Evolutionary conservation across 1,284 basidiomycete genomes (phyloP).

Genomic region (Trametes polyzona): DNA sequence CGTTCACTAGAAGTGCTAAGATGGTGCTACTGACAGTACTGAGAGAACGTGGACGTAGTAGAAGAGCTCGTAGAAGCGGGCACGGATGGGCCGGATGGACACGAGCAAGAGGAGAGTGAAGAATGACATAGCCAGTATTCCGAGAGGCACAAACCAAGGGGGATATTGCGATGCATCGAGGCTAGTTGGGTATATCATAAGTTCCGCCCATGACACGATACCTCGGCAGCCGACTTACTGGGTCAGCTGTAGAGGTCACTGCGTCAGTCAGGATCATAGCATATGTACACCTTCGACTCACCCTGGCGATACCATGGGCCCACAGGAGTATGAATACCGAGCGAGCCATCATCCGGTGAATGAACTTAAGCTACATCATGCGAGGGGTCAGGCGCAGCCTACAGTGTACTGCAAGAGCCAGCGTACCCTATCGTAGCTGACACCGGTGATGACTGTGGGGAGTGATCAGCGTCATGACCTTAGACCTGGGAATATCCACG

Average conservation of each 20-base stretch:
- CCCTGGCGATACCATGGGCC: constrained; percentile 50
- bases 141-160: constrained; percentile 16
- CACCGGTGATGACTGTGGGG: constrained; percentile 54
- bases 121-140: constrained; percentile 21
- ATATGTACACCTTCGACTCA: constrained; percentile 32
- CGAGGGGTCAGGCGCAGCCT: neutral
- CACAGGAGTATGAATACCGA: constrained; percentile 50
- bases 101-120: constrained; percentile 29
- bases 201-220: no score
- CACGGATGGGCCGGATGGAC: constrained; percentile 29
- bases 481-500: neutral
- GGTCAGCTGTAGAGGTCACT: neutral
- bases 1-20: neutral
- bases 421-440: constrained; percentile 59
- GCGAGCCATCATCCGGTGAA: constrained; percentile 57
- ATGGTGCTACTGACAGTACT: constrained; percentile 26
- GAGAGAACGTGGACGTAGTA: constrained; percentile 30
- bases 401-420: no score
- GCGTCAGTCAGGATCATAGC: neutral
- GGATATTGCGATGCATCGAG: neutral
- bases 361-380: constrained; percentile 46
- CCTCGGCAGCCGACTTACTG: neutral
- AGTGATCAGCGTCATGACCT: neutral
- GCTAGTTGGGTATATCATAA: neutral
- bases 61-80: constrained; percentile 33